phyloP scores from a whole-genome alignment of 2,329 filamentous ascomycete genomes.

The Colletotrichum euphorbiae region DNA sequence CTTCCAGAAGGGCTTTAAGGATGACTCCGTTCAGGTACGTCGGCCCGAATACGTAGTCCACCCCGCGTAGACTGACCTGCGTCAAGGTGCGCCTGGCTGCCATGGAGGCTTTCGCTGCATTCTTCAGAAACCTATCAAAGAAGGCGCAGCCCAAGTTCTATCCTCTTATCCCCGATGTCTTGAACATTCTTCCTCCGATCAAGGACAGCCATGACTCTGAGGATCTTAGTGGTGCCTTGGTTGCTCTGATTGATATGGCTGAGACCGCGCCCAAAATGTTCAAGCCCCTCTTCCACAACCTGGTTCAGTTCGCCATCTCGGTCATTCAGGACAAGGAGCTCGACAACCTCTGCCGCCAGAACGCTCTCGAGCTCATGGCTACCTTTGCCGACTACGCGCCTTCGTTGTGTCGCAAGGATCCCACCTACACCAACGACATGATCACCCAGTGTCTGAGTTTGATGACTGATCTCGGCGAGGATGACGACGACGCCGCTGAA shows the following conservation, averaged over 20 bases:
- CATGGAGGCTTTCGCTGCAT: slow-evolving; percentile 96
- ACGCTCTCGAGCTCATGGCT: slow-evolving; percentile 95
- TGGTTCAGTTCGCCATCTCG: slow-evolving; percentile 92
- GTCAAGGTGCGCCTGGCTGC: slow-evolving; percentile 86
- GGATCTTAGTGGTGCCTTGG: slow-evolving; percentile 87
- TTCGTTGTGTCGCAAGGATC: slow-evolving; percentile 93
- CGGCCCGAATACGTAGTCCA: background rate
- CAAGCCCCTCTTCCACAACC: slow-evolving; percentile 89
- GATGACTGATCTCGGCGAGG: slow-evolving; percentile 96
- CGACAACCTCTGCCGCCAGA: slow-evolving; percentile 89
- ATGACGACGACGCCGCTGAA: slow-evolving; percentile 93
- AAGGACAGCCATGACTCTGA: slow-evolving; percentile 93
- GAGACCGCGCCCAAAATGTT: slow-evolving; percentile 98
- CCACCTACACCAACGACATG: slow-evolving; percentile 94
- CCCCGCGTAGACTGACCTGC: background rate
- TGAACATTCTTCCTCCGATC: slow-evolving; percentile 93
- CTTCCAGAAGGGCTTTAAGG: slow-evolving; percentile 92
- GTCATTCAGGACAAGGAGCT: slow-evolving; percentile 97
- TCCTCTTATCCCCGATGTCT: slow-evolving; percentile 85
- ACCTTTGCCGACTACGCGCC: slow-evolving; percentile 97
- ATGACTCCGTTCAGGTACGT: slow-evolving; percentile 80
- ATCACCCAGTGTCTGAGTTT: slow-evolving; percentile 97
- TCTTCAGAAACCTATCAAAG: slow-evolving; percentile 91
- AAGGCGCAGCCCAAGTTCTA: slow-evolving; percentile 92
- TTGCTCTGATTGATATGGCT: slow-evolving; percentile 93